Evolutionary conservation across 2,329 filamentous ascomycete species (phyloP).

Genomic region (Fusarium pseudoanthophilum): DNA sequence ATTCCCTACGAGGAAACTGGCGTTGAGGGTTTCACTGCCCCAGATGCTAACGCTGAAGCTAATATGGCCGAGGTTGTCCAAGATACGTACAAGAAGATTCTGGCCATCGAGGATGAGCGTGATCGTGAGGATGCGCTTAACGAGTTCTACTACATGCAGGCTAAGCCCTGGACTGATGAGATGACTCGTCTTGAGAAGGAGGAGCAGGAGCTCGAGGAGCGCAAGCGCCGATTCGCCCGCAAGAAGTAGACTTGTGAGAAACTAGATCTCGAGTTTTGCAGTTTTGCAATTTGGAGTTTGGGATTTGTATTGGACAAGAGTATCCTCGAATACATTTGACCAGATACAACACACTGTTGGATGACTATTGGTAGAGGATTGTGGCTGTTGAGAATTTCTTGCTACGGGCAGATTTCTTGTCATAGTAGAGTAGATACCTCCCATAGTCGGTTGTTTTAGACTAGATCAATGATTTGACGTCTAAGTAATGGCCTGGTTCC

Average conservation of each 20-base stretch:
- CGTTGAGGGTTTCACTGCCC: background rate
- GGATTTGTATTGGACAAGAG: background rate
- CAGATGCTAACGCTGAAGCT: background rate
- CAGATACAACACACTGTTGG: background rate
- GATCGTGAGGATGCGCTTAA: background rate
- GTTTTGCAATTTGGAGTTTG: background rate
- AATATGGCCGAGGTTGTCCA: background rate
- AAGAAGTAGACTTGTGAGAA: background rate
- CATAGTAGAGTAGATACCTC: background rate
- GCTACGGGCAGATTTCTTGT: background rate
- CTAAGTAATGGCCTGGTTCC: fast-evolving
- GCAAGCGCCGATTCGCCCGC: background rate
- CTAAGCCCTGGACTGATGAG: background rate
- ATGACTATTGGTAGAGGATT: background rate
- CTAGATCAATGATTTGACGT: background rate
- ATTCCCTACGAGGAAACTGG: background rate
- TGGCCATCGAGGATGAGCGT: background rate
- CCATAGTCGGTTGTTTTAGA: background rate
- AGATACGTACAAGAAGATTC: background rate
- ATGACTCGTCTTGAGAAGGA: background rate
- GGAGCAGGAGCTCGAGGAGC: background rate
- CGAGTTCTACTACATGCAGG: background rate
- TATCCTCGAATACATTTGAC: background rate
- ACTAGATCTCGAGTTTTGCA: background rate
- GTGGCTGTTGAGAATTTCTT: background rate